Evolutionary conservation across 2,329 filamentous ascomycete genomes (phyloP), one percentile per base, ranked within the genome.

Genomic region (Alternaria brassicicola): DNA sequence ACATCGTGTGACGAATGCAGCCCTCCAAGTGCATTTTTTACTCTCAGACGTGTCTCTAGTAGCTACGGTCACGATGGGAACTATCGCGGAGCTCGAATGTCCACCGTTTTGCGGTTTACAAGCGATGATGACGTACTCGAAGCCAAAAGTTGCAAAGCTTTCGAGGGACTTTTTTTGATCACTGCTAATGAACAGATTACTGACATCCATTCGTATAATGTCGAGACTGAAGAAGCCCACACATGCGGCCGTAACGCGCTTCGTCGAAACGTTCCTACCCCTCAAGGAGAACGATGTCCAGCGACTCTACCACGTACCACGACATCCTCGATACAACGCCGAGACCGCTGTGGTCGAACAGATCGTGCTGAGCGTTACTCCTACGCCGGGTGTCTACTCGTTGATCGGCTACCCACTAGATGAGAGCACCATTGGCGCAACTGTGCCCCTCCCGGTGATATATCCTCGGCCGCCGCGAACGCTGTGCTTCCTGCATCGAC

Each of bases 301-400:
- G 13, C 68, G 72, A 33, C 70, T 74, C 46, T 77, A 76, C 57
- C 73, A 77, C 56, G 62, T 65, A 30, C 72, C 74, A 8, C 70
- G 67, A 46, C 56, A 71, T 36, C 59, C 66, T 17, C 64, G 53
- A 52, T 75, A 75, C 64, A 62, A 71, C 21, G 49, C 70, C n/a
- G 68, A 71, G 15, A 67, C 59, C 6, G 67, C 72, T n/a, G 48
- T 64, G 13, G 59, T 70, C 36, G 71, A 74, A 19, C 70, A 69
- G 45, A 65, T 76, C 8, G 67, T 76, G 7, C 61, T 76, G 10
- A 73, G 70, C 51, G 68, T 76, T 6, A 68, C 71, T 6, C 69
- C 72, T 2, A 75, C 74, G 3, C 59, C 68, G 3, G 69, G 68
- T 1, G 68, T 76, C 9, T 75, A 76, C 51, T 59, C 66, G 4